Evolutionary conservation across 495 filamentous ascomycete species (phyloP), one percentile per base, ranked within the genome.

Genomic region (Xeromyces bisporus): DNA sequence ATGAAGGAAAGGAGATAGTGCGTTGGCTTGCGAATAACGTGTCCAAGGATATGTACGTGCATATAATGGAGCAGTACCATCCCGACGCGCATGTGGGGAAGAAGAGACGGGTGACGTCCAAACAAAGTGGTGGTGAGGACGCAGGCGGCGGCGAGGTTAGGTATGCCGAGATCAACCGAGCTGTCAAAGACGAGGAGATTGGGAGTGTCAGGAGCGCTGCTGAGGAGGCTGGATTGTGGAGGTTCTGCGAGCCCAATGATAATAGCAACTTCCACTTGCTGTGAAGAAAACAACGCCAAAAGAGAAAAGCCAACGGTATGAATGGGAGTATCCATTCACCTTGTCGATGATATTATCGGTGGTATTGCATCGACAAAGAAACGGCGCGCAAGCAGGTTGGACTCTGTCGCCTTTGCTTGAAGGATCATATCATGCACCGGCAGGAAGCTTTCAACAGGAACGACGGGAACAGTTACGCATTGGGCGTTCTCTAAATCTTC

Each of bases 1-100:
- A 66, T 13, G 78, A 84, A 44, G 72, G 74, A 3, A 42, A 55
- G 20, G 51, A 71, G 40, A 85, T 85, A 37, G 72, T 84, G 58
- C 53, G 46, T 31, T 85, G 74, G 66, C 54, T 85, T 18, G 76
- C 71, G 0, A 50, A 57, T 33, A 66, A 80, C 33, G 63, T 84
- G 1, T 78, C 72, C 14, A 60, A 40, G 42, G 78, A 84, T 48
- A 51, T 75, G 11, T 81, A 78, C 48, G 64, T 78, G 31, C 66
- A 77, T 44, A 68, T 78, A 36, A 77, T 77, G 78, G 77, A 84
- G 56, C 79, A 83, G 54, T 85, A 83, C 46, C 68, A 69, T 35
- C 76, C 77, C 0, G 67, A 73, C 44, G 77, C 78, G 7, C 69
- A 85, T 60, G 77, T 84, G 2, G 80, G 80, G 15, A 80, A 75